Evolutionary conservation across 805 yeast genomes (phyloP).

Genomic region (Kazachstania kunashirensis): DNA sequence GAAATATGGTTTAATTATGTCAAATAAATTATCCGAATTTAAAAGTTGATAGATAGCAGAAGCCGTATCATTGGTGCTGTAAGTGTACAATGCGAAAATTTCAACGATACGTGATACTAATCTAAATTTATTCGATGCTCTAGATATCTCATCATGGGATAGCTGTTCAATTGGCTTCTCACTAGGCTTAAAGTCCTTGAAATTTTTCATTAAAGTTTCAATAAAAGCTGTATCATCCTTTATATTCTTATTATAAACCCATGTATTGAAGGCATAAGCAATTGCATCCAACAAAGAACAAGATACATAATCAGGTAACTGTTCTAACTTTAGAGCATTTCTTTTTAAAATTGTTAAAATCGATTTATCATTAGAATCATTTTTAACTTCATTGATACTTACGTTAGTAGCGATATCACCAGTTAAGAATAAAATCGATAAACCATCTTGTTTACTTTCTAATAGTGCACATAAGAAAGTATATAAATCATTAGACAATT

Average conservation of each 20-base stretch:
- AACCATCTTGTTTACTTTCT: constrained; percentile 67
- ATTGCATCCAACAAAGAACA: constrained; percentile 64
- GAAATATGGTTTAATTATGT: constrained; percentile 30
- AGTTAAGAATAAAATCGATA: constrained; percentile 60
- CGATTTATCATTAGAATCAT: constrained; percentile 27
- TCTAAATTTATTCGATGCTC: constrained; percentile 44
- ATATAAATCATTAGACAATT: constrained; percentile 46
- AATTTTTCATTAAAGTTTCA: constrained; percentile 30
- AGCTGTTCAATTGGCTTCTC: neutral
- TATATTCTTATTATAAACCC: constrained; percentile 56
- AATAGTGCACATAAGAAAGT: constrained; percentile 58
- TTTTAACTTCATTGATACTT: constrained; percentile 8
- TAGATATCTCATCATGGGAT: constrained; percentile 21
- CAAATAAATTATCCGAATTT: constrained; percentile 30
- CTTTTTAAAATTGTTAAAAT: constrained; percentile 47
- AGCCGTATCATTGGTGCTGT: constrained; percentile 39
- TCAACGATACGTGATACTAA: constrained; percentile 62
- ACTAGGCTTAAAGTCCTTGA: constrained; percentile 24
- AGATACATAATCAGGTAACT: constrained; percentile 53
- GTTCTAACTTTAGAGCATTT: constrained; percentile 41
- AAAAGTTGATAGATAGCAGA: constrained; percentile 38
- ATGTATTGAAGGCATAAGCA: constrained; percentile 63
- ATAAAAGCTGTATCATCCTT: constrained; percentile 36
- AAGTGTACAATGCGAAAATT: constrained; percentile 61
- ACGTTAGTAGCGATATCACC: constrained; percentile 34